These are phyloP conservation scores for Boletus fagicola DNA, from an alignment of 768 basidiomycete species.

Conservation along the genomic window DNA sequence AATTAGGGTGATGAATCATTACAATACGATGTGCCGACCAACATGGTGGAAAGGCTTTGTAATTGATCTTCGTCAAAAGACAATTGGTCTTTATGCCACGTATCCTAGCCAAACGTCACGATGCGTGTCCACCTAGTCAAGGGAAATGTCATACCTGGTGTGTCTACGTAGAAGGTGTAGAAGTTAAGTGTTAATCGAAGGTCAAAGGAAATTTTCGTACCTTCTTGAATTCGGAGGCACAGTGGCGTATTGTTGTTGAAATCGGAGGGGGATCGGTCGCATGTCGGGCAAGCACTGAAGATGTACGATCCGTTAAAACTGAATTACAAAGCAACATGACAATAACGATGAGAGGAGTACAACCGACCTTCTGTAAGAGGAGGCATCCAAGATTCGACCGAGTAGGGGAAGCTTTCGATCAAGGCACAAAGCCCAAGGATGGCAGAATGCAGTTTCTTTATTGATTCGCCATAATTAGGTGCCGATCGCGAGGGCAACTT, in stretches of 20 bases:
- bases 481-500: slow-evolving; percentile 69
- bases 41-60: slow-evolving; percentile 81
- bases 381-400: slow-evolving; percentile 92
- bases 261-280: slow-evolving; percentile 87
- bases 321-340: not conserved
- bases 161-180: slow-evolving; percentile 40
- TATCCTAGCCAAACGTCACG: slow-evolving; percentile 54
- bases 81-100: slow-evolving; percentile 87
- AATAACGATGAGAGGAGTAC: not conserved
- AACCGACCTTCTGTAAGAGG: slow-evolving; percentile 68
- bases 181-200: slow-evolving; percentile 2
- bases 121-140: slow-evolving; percentile 3
- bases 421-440: slow-evolving; percentile 93
- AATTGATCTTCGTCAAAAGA: slow-evolving; percentile 88
- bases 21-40: slow-evolving; percentile 90
- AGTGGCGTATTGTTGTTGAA: slow-evolving; percentile 84
- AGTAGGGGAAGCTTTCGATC: slow-evolving; percentile 93
- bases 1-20: slow-evolving; percentile 31
- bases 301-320: not conserved
- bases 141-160: slow-evolving; percentile 48
- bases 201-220: slow-evolving; percentile 37
- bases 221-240: slow-evolving; percentile 84
- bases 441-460: slow-evolving; percentile 80
- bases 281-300: slow-evolving; percentile 68
- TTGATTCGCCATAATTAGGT: slow-evolving; percentile 65